Evolutionary conservation across 129 eudicot genomes (phyloP).

Genomic region (Lactuca sativa): DNA sequence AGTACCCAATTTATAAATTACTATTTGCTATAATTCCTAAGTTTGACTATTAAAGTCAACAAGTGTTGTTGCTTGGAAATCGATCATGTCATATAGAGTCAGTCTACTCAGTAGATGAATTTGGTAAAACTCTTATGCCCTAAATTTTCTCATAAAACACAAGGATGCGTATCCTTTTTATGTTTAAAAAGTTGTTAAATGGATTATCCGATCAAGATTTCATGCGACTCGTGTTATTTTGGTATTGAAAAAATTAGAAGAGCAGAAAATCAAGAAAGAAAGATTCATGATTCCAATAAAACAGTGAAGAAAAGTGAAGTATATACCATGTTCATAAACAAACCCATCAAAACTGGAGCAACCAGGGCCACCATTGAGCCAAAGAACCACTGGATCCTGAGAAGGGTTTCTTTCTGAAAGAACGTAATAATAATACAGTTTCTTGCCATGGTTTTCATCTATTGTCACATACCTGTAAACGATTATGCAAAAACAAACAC

Average conservation of each 20-base stretch:
- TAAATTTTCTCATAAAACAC: not conserved
- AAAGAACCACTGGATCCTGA: slow-evolving; percentile 84
- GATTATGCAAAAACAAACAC: not conserved
- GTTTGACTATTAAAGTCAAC: slow-evolving; percentile 16
- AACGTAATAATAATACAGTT: slow-evolving; percentile 72
- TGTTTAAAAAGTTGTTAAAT: not conserved
- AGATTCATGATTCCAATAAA: not conserved
- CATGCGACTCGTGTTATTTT: slow-evolving; percentile 5
- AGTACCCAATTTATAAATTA: not conserved
- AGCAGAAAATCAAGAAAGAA: not conserved
- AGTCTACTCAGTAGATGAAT: slow-evolving; percentile 22
- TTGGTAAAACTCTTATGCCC: slow-evolving; percentile 3
- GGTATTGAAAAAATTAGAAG: slow-evolving; percentile 1
- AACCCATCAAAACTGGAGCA: slow-evolving; percentile 96
- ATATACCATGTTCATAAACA: slow-evolving; percentile 81
- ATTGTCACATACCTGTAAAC: slow-evolving; percentile 66
- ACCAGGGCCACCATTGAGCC: slow-evolving; percentile 97
- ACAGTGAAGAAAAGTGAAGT: slow-evolving; percentile 2
- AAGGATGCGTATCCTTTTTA: not conserved
- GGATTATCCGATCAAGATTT: slow-evolving; percentile 7
- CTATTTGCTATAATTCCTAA: slow-evolving; percentile 1
- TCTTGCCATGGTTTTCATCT: slow-evolving; percentile 60
- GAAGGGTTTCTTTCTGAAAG: slow-evolving; percentile 72
- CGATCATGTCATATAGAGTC: slow-evolving; percentile 11
- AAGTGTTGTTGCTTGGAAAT: slow-evolving; percentile 1